Conservation (phyloP, 208 protist genomes). For the Crithidia expoeki region DNA sequence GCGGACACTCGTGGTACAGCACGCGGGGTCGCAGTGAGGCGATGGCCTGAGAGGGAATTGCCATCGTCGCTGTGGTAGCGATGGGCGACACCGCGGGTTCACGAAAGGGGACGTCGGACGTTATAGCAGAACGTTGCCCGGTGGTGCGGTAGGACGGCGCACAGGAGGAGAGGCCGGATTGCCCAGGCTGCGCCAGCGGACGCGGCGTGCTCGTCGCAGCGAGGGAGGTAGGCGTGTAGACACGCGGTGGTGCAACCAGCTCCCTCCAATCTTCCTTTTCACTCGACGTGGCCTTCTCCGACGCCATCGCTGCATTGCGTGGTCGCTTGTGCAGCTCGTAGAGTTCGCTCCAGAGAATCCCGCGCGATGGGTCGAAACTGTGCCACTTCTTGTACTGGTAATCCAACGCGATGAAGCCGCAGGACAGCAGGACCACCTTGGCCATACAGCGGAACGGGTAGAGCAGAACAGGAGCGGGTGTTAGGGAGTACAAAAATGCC, state of each 20-base stretch:
- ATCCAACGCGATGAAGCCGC: constrained; percentile 55
- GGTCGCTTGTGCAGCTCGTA: constrained; percentile 45
- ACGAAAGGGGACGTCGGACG: neutral
- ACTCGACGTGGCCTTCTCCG: constrained; percentile 1
- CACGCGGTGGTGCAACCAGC: constrained; percentile 28
- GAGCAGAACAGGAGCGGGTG: constrained; percentile 5
- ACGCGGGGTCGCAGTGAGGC: constrained; percentile 4
- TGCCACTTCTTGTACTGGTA: constrained; percentile 71
- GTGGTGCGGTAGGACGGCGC: neutral
- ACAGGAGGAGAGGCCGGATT: neutral
- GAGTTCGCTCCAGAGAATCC: constrained; percentile 69
- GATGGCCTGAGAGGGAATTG: neutral
- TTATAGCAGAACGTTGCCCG: neutral
- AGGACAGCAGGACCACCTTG: constrained; percentile 39
- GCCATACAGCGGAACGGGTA: constrained; percentile 35
- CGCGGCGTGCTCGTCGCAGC: neutral
- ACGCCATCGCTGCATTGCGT: neutral
- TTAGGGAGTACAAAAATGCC: constrained; percentile 12
- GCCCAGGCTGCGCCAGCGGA: neutral
- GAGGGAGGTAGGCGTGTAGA: constrained; percentile 16
- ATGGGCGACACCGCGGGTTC: neutral
- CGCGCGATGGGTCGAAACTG: constrained; percentile 69
- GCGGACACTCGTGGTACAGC: constrained; percentile 31
- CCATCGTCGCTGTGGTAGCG: neutral
- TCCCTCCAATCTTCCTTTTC: constrained; percentile 29